Percentiles rank a stretch among this genome's conserved stretches.
These are phyloP conservation scores for Cotoneaster glaucophyllus DNA, from an alignment of 306 rosid genomes.

Conservation along the genomic window DNA sequence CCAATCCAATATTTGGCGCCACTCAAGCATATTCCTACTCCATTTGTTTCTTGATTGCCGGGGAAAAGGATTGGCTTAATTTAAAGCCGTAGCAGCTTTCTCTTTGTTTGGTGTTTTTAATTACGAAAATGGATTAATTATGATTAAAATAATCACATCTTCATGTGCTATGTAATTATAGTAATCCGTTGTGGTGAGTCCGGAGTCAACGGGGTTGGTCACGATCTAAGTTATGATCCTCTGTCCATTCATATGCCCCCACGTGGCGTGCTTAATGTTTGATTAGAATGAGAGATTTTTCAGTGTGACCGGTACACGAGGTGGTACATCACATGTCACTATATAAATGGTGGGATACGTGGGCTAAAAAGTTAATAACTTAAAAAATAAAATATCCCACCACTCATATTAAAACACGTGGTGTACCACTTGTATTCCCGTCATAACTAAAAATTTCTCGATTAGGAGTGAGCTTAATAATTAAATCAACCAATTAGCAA, in stretches of 20 bases:
- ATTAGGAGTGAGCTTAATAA: background rate
- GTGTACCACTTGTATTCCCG: too few relatives aligned
- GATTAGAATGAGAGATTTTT: too few relatives aligned
- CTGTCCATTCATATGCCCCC: slow-evolving; percentile 14
- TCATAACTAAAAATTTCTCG: too few relatives aligned
- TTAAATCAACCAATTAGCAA: background rate
- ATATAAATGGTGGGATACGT: too few relatives aligned
- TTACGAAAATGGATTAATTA: background rate
- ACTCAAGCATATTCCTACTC: background rate
- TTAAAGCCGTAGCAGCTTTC: background rate
- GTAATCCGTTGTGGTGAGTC: background rate
- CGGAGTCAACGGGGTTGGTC: slow-evolving; percentile 19
- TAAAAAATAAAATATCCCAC: too few relatives aligned
- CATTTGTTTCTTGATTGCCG: slow-evolving; percentile 20
- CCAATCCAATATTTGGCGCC: slow-evolving; percentile 1
- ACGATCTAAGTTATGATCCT: background rate
- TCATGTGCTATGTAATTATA: slow-evolving; percentile 13
- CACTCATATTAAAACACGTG: too few relatives aligned
- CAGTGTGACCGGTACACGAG: too few relatives aligned
- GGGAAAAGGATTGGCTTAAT: background rate
- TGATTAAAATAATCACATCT: slow-evolving; percentile 4
- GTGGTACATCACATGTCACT: too few relatives aligned
- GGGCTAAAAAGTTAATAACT: too few relatives aligned
- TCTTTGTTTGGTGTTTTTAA: background rate
- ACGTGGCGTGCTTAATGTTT: slow-evolving; percentile 21